phyloP scores from a whole-genome alignment of 495 filamentous ascomycete species.

The Beverwykella pulmonaria region DNA sequence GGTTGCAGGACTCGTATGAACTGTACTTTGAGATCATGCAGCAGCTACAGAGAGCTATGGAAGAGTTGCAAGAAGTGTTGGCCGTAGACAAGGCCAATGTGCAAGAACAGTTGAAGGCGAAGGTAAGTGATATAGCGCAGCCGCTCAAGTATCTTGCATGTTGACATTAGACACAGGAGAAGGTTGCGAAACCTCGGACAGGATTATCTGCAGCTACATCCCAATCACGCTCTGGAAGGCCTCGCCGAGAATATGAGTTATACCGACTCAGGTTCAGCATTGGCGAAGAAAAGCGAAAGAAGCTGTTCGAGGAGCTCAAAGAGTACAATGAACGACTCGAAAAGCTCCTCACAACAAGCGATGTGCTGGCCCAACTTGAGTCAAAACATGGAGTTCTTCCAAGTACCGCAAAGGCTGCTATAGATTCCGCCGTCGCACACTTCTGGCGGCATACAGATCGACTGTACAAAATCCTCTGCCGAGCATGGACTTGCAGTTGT shows the following conservation, averaged over 20 bases:
- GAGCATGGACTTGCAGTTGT: conserved; percentile 20
- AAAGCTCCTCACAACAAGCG: conserved; percentile 27
- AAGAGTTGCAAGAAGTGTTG: conserved; percentile 38
- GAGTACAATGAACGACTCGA: conserved; percentile 23
- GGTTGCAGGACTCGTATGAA: conserved; percentile 28
- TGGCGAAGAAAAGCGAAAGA: conserved; percentile 37
- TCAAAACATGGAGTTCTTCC: neutral
- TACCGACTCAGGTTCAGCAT: conserved; percentile 45
- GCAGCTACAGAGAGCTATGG: conserved; percentile 27
- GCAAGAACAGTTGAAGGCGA: conserved; percentile 17
- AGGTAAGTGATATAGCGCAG: neutral
- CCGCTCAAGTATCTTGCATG: neutral
- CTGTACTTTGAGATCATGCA: conserved; percentile 19
- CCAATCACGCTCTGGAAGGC: conserved; percentile 4
- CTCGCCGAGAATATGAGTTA: conserved; percentile 37
- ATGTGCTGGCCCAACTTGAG: conserved; percentile 6
- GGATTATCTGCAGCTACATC: neutral
- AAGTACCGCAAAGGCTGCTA: neutral
- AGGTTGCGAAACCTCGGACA: neutral
- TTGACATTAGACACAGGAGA: too few relatives aligned
- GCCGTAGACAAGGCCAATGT: conserved; percentile 45
- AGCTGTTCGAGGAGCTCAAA: conserved; percentile 36
- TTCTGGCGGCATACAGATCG: conserved; percentile 41
- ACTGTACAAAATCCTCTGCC: conserved; percentile 18
- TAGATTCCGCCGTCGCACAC: conserved; percentile 24